Base-by-base conservation (phyloP, 768 basidiomycete species). In the Podaxis sp. region DNA sequence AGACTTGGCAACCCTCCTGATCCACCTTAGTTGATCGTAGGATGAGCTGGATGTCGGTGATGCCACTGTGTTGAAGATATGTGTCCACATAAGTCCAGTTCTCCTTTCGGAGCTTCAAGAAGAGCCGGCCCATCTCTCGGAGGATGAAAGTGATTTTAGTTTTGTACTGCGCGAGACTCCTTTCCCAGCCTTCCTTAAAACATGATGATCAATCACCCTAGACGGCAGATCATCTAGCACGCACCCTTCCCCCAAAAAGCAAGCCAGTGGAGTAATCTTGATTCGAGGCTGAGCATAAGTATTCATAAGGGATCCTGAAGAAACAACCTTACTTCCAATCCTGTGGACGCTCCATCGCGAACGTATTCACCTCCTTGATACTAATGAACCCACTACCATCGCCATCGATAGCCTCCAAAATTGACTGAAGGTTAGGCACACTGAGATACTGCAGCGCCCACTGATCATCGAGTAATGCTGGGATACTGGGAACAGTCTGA, bases 331-430 rank as follows among this genome's bases (percentile, higher is more conserved):
- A 68, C 67, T 63, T 75, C 73, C 74, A 76, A 3, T 67, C 70
- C 29, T 64, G 49, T 0, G 76, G 77, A 0, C 72, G 68, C 2
- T 67, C 57, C 2, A 64, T 25, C 0, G 73, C 71, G 57, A 79
- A 77, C 0, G 63, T 59, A 52, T 79, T 78, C 1, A 69, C 75
- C 51, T 78, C 75, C 19, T 66, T 65, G 75, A 7, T 29, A 29
- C 27, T 29, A 29, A 29, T 7, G 27, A 29, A 29, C 27, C 27
- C 27, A 29, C 27, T 74, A 0, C 69, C 74, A 59, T 80, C 79
- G 27, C 75, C 75, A 46, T 80, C 80, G 49, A 80, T 75, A 0
- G 77, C 78, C 62, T 79, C 78, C 19, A 71, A 66, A 43, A 80
- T 67, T 0, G 72, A 65, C n/a, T 74, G 75, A 6, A 79, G 61